Percentiles rank a stretch among this genome's conserved stretches.
These are phyloP conservation scores for Ilyonectria sp. DNA, from an alignment of 2,329 filamentous ascomycete genomes.

Conservation along the genomic window DNA sequence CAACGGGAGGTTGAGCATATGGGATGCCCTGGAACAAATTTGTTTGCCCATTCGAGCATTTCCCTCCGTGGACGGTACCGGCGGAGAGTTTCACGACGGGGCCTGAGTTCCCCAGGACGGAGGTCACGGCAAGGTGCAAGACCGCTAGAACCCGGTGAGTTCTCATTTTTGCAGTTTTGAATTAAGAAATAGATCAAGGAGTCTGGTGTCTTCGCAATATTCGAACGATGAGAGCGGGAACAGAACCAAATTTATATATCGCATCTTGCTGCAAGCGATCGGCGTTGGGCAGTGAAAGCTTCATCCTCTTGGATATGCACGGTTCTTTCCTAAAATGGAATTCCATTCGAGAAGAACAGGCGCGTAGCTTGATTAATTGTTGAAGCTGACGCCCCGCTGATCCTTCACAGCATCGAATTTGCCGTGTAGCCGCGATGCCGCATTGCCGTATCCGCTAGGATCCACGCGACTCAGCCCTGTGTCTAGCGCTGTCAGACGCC, in stretches of 20 bases:
- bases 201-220: background rate
- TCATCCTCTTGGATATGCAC: background rate
- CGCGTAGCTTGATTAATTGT: background rate
- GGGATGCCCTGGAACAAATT: slow-evolving; percentile 38
- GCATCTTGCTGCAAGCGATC: background rate
- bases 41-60: slow-evolving; percentile 4
- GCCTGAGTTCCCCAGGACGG: background rate
- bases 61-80: slow-evolving; percentile 12
- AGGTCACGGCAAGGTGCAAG: background rate
- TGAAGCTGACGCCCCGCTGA: background rate
- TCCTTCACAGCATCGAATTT: background rate
- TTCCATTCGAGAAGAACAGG: background rate
- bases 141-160: background rate
- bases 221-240: background rate
- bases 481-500: background rate
- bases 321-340: background rate
- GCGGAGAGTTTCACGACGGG: slow-evolving; percentile 10
- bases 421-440: background rate
- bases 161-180: background rate
- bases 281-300: background rate
- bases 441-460: background rate
- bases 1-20: slow-evolving; percentile 37
- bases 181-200: background rate
- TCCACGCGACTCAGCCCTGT: background rate
- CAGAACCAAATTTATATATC: background rate